A percentile compares a stretch with the other conserved stretches of the same genome.
Evolutionary conservation across 2,329 filamentous ascomycete species (phyloP).

Genomic region (Dothideomycetidae sp.): DNA sequence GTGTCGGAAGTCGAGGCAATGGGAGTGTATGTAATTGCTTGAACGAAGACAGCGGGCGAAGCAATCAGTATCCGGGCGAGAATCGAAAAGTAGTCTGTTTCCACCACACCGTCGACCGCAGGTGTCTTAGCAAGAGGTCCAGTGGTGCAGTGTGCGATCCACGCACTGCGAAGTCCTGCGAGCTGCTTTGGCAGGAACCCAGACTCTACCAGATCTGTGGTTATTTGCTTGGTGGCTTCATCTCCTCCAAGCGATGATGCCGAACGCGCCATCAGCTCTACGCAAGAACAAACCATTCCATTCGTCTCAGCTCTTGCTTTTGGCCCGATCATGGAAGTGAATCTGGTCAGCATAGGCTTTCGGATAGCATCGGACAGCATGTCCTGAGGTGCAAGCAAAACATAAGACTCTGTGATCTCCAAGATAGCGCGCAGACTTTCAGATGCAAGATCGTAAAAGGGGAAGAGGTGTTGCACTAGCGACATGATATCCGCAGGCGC

Average conservation of each 20-base stretch:
- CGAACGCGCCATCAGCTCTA: constrained; percentile 36
- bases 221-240: constrained; percentile 35
- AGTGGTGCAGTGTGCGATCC: constrained; percentile 64
- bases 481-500: constrained; percentile 29
- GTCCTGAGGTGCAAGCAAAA: constrained; percentile 33
- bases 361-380: constrained; percentile 32
- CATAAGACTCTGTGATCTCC: constrained; percentile 36
- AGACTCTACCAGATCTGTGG: constrained; percentile 43
- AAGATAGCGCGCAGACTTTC: constrained; percentile 35
- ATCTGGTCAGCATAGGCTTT: constrained; percentile 23
- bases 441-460: constrained; percentile 34
- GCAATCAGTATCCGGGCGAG: constrained; percentile 64
- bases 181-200: constrained; percentile 42
- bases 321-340: constrained; percentile 31
- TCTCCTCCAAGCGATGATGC: constrained; percentile 33
- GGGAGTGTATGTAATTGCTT: constrained; percentile 25
- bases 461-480: constrained; percentile 31
- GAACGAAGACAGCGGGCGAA: constrained; percentile 53
- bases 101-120: constrained; percentile 57
- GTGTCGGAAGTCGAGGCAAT: constrained; percentile 1
- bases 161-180: constrained; percentile 28
- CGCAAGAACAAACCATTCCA: constrained; percentile 31
- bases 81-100: constrained; percentile 75
- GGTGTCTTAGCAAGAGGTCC: constrained; percentile 61
- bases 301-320: constrained; percentile 34